These are phyloP conservation scores for Peronospora destructor DNA, from an alignment of 352 stramenopile species.

Conservation along the genomic window DNA sequence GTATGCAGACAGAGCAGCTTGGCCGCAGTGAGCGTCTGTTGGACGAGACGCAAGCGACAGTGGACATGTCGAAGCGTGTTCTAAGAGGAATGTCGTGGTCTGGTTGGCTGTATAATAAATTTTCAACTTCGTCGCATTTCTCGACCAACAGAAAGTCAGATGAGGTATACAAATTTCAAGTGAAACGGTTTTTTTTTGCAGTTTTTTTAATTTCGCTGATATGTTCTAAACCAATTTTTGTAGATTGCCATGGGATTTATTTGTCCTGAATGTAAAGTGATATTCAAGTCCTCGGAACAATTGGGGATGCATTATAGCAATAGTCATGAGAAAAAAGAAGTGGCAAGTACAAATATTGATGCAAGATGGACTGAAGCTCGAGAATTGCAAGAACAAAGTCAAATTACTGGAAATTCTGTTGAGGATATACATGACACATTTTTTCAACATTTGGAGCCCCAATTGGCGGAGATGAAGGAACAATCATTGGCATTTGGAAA, in stretches of 20 bases:
- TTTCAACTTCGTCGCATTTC: constrained; percentile 35
- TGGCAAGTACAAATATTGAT: neutral
- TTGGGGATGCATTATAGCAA: constrained; percentile 51
- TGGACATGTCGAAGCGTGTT: constrained; percentile 54
- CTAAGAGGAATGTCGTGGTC: constrained; percentile 73
- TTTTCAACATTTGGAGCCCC: constrained; percentile 43
- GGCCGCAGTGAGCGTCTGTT: constrained; percentile 43
- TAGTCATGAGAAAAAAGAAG: constrained; percentile 27
- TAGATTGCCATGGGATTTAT: constrained; percentile 84
- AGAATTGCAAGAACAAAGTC: constrained; percentile 6
- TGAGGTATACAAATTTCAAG: constrained; percentile 8
- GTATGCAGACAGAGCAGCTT: constrained; percentile 65
- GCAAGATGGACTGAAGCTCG: neutral
- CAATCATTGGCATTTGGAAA: constrained; percentile 52
- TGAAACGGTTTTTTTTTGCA: neutral
- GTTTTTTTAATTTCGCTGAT: neutral
- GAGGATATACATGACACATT: constrained; percentile 41
- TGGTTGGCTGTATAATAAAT: constrained; percentile 70
- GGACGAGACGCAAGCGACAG: constrained; percentile 51
- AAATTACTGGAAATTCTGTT: neutral
- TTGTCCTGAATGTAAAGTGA: constrained; percentile 72
- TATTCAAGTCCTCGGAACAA: constrained; percentile 48
- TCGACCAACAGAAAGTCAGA: neutral
- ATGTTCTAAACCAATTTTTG: neutral
- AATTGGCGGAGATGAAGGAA: constrained; percentile 61